These are phyloP conservation scores for Fonsecaea nubica DNA, from an alignment of 2,329 filamentous ascomycete species.

Conservation along the genomic window DNA sequence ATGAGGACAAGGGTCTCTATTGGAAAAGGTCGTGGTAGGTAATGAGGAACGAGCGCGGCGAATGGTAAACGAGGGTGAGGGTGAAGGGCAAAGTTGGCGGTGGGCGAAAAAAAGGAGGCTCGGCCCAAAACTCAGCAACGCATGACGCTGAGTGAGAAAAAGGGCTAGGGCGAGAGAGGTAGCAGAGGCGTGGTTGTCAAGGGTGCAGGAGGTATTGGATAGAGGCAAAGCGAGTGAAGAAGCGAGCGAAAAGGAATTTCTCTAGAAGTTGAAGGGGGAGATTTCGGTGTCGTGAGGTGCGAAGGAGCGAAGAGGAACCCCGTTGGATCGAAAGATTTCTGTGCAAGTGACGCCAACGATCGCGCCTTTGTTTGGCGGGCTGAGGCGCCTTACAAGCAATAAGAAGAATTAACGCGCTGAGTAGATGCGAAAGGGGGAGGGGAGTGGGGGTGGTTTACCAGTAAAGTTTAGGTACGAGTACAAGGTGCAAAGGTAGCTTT, in stretches of 20 bases:
- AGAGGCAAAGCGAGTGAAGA: background rate
- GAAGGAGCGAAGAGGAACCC: background rate
- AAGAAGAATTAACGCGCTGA: background rate
- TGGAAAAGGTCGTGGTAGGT: slow-evolving; percentile 6
- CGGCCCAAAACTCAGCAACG: slow-evolving; percentile 8
- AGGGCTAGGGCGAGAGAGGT: background rate
- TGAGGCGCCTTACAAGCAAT: background rate
- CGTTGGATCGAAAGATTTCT: background rate
- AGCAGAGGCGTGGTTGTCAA: background rate
- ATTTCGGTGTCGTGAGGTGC: background rate
- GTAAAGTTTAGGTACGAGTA: background rate
- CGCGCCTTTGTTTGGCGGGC: slow-evolving; percentile 2
- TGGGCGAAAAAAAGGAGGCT: slow-evolving; percentile 15
- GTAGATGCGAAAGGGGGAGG: background rate
- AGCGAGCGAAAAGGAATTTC: slow-evolving; percentile 1
- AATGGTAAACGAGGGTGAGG: background rate
- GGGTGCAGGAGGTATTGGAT: background rate
- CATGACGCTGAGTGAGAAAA: slow-evolving; percentile 13
- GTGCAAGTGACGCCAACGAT: slow-evolving; percentile 3
- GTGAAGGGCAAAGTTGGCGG: slow-evolving; percentile 1
- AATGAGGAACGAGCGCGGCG: slow-evolving; percentile 14
- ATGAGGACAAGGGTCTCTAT: slow-evolving; percentile 1
- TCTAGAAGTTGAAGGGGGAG: background rate
- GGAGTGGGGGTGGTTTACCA: background rate
- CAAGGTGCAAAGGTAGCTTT: too few species aligned